Percentiles rank a stretch among this genome's conserved stretches.
Conservation (phyloP, 495 filamentous ascomycete species). For the Aspergillus hancockii region DNA sequence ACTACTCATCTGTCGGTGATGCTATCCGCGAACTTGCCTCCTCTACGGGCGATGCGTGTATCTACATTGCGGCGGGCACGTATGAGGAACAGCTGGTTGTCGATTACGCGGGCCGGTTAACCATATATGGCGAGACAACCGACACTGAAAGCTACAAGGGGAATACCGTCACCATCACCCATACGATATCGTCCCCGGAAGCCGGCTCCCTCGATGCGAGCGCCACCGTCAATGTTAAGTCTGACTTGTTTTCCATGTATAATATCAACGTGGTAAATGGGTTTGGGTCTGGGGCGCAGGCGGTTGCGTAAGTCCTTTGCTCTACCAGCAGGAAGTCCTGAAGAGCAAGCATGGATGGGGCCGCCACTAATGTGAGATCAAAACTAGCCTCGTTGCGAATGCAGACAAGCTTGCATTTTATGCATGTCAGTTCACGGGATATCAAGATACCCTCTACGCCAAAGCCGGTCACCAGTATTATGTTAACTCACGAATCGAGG, state of each 20-base stretch:
- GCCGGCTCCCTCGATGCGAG: conserved; percentile 47
- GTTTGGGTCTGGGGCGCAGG: conserved; percentile 34
- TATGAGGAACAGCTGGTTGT: conserved; percentile 57
- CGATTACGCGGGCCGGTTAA: conserved; percentile 30
- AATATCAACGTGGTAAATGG: conserved; percentile 64
- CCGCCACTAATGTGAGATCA: neutral
- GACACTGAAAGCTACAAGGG: conserved; percentile 53
- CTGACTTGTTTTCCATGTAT: conserved; percentile 55
- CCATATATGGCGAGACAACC: conserved; percentile 57
- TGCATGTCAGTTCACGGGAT: conserved; percentile 58
- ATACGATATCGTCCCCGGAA: conserved; percentile 47
- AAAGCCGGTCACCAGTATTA: conserved; percentile 60
- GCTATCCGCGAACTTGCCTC: conserved; percentile 29
- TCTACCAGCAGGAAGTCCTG: neutral
- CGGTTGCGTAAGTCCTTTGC: conserved; percentile 33
- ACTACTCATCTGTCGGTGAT: conserved; percentile 29
- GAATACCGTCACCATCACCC: conserved; percentile 64
- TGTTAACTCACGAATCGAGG: conserved; percentile 55
- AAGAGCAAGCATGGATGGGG: too few relatives aligned
- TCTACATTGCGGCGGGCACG: conserved; percentile 43
- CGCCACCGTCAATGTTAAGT: conserved; percentile 57
- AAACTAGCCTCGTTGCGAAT: conserved; percentile 45
- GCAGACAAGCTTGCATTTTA: conserved; percentile 58
- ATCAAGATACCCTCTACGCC: conserved; percentile 65
- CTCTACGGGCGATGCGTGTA: conserved; percentile 28